Conservation (phyloP, 225 moss, liverwort and hornwort genomes). For the Physcomitrellopsis africana region DNA sequence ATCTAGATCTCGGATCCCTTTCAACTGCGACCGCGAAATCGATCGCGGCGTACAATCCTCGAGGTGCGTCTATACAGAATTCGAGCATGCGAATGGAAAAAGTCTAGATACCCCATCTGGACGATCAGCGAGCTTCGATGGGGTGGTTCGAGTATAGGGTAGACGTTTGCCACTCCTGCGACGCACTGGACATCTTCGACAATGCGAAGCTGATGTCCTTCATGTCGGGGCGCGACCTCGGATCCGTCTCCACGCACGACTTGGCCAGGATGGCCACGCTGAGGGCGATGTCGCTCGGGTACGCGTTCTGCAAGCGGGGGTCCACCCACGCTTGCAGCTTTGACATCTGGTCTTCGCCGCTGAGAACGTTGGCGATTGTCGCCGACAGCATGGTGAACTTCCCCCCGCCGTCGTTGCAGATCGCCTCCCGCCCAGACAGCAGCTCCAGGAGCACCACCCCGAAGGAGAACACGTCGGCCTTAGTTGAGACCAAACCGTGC, state of each 20-base stretch:
- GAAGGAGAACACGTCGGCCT: slow-evolving; percentile 81
- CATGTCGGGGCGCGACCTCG: slow-evolving; percentile 68
- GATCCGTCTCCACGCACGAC: slow-evolving; percentile 65
- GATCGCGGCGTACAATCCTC: too few relatives aligned
- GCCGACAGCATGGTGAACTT: slow-evolving; percentile 51
- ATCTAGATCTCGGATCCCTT: too few relatives aligned
- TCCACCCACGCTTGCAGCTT: slow-evolving; percentile 71
- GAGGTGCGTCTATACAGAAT: too few relatives aligned
- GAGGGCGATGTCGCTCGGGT: slow-evolving; percentile 58
- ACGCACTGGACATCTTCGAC: slow-evolving; percentile 60
- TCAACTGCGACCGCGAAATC: too few relatives aligned
- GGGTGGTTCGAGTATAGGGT: slow-evolving; percentile 35
- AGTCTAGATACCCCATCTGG: too few relatives aligned
- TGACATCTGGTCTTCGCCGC: slow-evolving; percentile 37
- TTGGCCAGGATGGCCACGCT: slow-evolving; percentile 63
- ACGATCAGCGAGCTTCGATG: slow-evolving; percentile 57
- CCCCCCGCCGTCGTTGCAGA: background rate
- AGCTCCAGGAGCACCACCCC: slow-evolving; percentile 78
- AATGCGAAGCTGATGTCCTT: slow-evolving; percentile 67
- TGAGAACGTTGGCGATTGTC: slow-evolving; percentile 51
- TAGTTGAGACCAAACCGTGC: slow-evolving; percentile 69
- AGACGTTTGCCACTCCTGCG: slow-evolving; percentile 73
- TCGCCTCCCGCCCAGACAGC: slow-evolving; percentile 39
- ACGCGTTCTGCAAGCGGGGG: slow-evolving; percentile 55
- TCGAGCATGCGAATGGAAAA: too few relatives aligned